These are phyloP conservation scores for Anthracocystis panici-leucophaei DNA, from an alignment of 1,284 basidiomycete genomes.

Conservation along the genomic window DNA sequence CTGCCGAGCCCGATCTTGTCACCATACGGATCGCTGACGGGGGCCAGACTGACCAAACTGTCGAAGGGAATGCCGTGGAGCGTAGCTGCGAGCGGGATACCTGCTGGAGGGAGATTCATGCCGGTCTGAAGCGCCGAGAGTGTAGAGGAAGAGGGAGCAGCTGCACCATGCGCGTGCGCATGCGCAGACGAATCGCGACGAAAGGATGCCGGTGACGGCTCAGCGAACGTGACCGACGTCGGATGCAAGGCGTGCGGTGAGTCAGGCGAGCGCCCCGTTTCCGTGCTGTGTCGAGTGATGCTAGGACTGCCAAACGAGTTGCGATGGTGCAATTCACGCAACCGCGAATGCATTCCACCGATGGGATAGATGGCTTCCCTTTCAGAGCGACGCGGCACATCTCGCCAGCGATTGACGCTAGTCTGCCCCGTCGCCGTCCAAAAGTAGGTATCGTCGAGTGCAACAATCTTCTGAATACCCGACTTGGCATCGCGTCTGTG, in stretches of 20 bases:
- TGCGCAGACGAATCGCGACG: conserved; percentile 11
- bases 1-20: conserved; percentile 56
- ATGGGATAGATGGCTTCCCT: conserved; percentile 57
- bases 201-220: conserved; percentile 16
- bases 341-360: conserved; percentile 18
- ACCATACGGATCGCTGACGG: conserved; percentile 79
- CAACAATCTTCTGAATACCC: conserved; percentile 86
- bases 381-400: conserved; percentile 70
- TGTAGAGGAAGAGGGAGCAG: conserved; percentile 4
- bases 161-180: not conserved
- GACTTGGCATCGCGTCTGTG: conserved; percentile 71
- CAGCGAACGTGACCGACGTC: conserved; percentile 48
- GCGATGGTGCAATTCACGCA: conserved; percentile 26
- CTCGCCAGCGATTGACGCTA: conserved; percentile 83
- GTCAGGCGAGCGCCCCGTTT: conserved; percentile 31
- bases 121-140: conserved; percentile 32
- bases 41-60: conserved; percentile 81
- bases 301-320: conserved; percentile 33
- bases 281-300: conserved; percentile 32
- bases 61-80: conserved; percentile 81
- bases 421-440: conserved; percentile 91
- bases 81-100: conserved; percentile 57
- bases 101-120: conserved; percentile 39
- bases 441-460: conserved; percentile 84
- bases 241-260: conserved; percentile 15